Conservation (phyloP, 2,329 filamentous ascomycete species). For the Whalleya microplaca region DNA sequence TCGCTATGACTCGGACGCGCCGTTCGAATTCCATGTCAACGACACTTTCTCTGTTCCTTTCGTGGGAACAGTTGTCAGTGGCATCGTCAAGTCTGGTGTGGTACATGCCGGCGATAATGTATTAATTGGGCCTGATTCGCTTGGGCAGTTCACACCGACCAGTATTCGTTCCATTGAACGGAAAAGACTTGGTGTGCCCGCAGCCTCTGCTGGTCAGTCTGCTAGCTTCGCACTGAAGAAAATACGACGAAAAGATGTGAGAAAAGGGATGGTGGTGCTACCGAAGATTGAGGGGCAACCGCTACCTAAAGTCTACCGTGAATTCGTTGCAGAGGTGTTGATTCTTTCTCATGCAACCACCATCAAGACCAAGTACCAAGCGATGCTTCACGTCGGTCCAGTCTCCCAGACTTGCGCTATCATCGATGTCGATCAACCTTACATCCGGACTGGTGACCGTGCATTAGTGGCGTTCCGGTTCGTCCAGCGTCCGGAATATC, state of each 20-base stretch:
- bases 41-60: conserved; percentile 98
- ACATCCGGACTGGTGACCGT: conserved; percentile 92
- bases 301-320: conserved; percentile 69
- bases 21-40: conserved; percentile 95
- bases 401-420: conserved; percentile 96
- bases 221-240: conserved; percentile 90
- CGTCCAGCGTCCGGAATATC: conserved; percentile 89
- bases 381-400: conserved; percentile 95
- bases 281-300: conserved; percentile 77
- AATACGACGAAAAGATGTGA: conserved; percentile 85
- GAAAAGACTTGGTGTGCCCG: conserved; percentile 87
- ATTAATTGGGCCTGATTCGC: conserved; percentile 84
- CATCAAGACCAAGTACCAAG: conserved; percentile 95
- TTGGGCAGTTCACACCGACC: conserved; percentile 87
- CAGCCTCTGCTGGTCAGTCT: conserved; percentile 87
- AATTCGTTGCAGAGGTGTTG: conserved; percentile 85
- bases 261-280: conserved; percentile 97
- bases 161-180: conserved; percentile 91
- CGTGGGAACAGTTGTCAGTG: conserved; percentile 93
- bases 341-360: conserved; percentile 96
- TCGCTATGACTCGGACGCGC: conserved; percentile 83
- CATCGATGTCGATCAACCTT: conserved; percentile 95
- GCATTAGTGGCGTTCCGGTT: conserved; percentile 94
- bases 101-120: conserved; percentile 90
- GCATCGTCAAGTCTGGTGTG: conserved; percentile 86